Base-by-base conservation (phyloP, 805 yeast genomes). In the Teunomyces atbi region DNA sequence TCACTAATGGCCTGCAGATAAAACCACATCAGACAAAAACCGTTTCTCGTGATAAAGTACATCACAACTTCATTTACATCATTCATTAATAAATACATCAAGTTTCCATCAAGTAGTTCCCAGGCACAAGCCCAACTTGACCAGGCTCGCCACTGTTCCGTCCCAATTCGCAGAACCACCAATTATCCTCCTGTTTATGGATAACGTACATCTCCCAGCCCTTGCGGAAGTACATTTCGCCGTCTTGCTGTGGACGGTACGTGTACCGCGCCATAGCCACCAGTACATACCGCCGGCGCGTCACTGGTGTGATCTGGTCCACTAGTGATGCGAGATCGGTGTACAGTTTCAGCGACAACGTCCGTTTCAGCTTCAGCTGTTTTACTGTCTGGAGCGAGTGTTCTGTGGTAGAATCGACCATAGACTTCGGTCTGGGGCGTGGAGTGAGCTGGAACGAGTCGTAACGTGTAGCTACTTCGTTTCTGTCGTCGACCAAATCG, bases 111-210 rank as follows among this genome's bases (percentile, higher is more conserved):
- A 73, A 50, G 50, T 73, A 73, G 42, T 73, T 73, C 11, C 74
- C 75, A 1, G 77, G 76, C 15, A 72, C 74, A 39, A 73, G 57
- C 0, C 77, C 77, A 4, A 73, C 62, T 46, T 54, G 42, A 6
- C 77, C 77, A 15, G 53, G 52, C 5, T 58, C 59, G n/a, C 58
- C 63, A 45, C 70, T 60, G 42, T 69, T 71, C 3, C 67, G 68
- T 5, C 54, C 52, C 49, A 73, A 60, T 50, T 72, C 77, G 54
- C 77, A 72, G 30, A 71, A 64, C 50, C 53, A 73, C 77, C 77
- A 73, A 45, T 68, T 62, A 48, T 73, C 77, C 44, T 66, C 74
- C 50, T 73, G 77, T 46, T 66, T 68, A 55, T 70, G 70, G 26
- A 73, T 59, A 21, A 73, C 61, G 47, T 61, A 73, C 64, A 73